These are phyloP conservation scores for Botrytis byssoidea DNA, from an alignment of 2,329 filamentous ascomycete species.

Conservation along the genomic window DNA sequence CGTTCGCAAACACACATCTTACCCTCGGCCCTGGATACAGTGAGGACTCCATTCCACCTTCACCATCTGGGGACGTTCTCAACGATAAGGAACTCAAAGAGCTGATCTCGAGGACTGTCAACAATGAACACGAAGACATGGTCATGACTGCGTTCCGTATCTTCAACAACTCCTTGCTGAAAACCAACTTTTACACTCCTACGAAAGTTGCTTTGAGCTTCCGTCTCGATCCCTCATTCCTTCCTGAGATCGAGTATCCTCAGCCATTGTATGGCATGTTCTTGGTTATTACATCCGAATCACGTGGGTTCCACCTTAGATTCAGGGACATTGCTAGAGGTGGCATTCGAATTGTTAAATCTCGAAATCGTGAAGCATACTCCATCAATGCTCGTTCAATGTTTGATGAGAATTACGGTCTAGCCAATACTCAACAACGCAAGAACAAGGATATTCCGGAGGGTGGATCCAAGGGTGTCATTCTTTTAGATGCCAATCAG, in stretches of 20 bases:
- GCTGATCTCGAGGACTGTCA: conserved; percentile 74
- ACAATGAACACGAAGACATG: conserved; percentile 95
- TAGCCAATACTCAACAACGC: conserved; percentile 96
- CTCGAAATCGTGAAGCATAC: conserved; percentile 92
- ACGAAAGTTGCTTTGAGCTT: conserved; percentile 98
- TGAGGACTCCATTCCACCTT: conserved; percentile 54
- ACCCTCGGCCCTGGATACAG: conserved; percentile 52
- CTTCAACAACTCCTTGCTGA: conserved; percentile 90
- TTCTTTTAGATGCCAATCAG: conserved; percentile 88
- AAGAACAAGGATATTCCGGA: conserved; percentile 99
- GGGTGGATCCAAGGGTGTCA: conserved; percentile 96
- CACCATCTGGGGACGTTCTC: conserved; percentile 64
- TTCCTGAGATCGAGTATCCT: conserved; percentile 89
- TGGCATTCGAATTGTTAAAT: conserved; percentile 98
- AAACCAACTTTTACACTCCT: conserved; percentile 93
- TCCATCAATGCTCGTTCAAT: conserved; percentile 93
- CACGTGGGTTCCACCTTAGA: conserved; percentile 92
- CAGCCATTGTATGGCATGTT: conserved; percentile 97
- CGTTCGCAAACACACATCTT: conserved; percentile 85
- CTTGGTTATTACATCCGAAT: conserved; percentile 94
- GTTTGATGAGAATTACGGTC: conserved; percentile 98
- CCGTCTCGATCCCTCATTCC: conserved; percentile 83
- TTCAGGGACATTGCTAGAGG: conserved; percentile 97
- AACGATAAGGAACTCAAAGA: conserved; percentile 72
- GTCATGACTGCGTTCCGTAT: conserved; percentile 96